Evolutionary conservation across 495 filamentous ascomycete genomes (phyloP), one percentile per base, ranked within the genome.

Genomic region (Trichocladium antarcticum): DNA sequence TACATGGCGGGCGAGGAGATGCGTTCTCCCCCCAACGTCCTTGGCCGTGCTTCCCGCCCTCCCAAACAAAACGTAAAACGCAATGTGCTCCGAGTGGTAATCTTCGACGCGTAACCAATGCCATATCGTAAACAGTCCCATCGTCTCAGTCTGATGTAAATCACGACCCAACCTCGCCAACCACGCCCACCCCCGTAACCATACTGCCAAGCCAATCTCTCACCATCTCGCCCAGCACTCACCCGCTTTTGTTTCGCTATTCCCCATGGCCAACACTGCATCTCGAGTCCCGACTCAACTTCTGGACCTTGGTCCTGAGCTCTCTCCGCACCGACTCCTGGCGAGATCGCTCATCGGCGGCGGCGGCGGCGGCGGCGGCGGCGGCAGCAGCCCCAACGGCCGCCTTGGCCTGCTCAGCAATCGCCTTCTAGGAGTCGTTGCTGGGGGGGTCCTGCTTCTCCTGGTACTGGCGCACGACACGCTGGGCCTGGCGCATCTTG

Each of bases 401-500:
- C 1, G 56, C 55, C 37, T 63, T 65, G 32, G 62, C 62, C 47
- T 65, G 47, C 31, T 63, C 62, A 10, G 54, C 54, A 19, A 61
- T 54, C 9, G 47, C 38, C 53, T 60, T 64, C 56, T 41, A 61
- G 5, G 45, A 45, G 34, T 14, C 5, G 15, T 49, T 42, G 24
- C 17, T 41, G 28, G 19, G 39, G 10, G n/a, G 29, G 27, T 49
- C 24, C 7, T 52, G 45, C 22, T 58, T 42, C 28, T 54, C 47
- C 8, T 57, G 56, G 31, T 51, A 52, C 51, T 67, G 64, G 9
- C 67, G 57, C 20, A 66, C 54, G 1, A 61, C 53, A 19, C 70
- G 66, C 10, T 65, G 55, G 0, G 68, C 67, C 46, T 73, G 69
- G 5, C 69, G 64, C 42, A 65, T 61, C 53, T 64, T 68, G 63